Evolutionary conservation across 176 grass and related monocot species (phyloP).

Genomic region (Carex parvula): DNA sequence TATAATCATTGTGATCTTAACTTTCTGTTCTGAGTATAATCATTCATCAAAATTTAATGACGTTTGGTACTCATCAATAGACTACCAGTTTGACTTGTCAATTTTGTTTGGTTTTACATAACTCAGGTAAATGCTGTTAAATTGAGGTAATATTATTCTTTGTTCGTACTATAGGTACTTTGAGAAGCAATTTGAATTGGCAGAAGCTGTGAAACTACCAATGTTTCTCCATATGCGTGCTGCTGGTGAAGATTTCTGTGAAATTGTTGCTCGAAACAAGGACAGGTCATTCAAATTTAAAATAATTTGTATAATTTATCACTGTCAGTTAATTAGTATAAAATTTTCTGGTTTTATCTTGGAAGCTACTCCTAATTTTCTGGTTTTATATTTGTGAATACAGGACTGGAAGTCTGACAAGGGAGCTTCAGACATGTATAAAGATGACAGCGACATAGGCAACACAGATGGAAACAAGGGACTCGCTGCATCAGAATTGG

Average conservation of each 20-base stretch:
- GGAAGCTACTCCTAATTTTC: neutral
- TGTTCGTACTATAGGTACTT: constrained; percentile 57
- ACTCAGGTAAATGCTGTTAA: neutral
- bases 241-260: constrained; percentile 88
- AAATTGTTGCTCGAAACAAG: constrained; percentile 63
- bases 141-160: neutral
- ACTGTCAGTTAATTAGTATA: neutral
- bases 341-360: neutral
- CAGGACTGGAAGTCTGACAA: constrained; percentile 68
- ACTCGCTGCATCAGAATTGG: constrained; percentile 39
- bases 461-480: constrained; percentile 38
- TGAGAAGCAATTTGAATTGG: constrained; percentile 89
- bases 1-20: no score
- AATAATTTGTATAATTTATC: neutral
- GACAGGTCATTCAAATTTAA: constrained; percentile 45
- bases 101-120: neutral
- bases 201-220: constrained; percentile 74
- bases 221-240: constrained; percentile 99
- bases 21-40: no score
- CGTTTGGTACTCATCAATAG: neutral
- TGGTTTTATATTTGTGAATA: neutral
- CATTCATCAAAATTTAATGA: no score
- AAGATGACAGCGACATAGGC: constrained; percentile 39
- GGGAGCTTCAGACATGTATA: constrained; percentile 47
- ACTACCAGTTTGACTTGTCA: neutral